Percentiles rank a stretch among this genome's conserved stretches.
These are phyloP conservation scores for Aspergillus sp. DNA, from an alignment of 2,329 filamentous ascomycete species.

Conservation along the genomic window DNA sequence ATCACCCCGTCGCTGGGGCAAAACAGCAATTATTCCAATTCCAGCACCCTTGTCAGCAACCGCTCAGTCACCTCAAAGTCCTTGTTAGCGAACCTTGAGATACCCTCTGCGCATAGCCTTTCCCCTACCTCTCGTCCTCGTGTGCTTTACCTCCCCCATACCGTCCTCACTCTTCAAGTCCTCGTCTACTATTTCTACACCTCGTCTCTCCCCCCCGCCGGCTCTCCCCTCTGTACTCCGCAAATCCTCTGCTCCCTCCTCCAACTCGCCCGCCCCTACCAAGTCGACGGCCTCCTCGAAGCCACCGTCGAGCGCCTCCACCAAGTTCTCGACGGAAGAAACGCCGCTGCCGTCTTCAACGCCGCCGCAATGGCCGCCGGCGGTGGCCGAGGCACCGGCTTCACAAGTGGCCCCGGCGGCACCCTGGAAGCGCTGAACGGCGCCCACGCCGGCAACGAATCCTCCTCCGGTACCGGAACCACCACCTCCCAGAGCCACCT, in stretches of 20 bases:
- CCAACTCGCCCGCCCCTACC: constrained; percentile 89
- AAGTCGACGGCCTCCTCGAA: constrained; percentile 88
- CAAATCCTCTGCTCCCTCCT: constrained; percentile 94
- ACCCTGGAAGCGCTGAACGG: constrained; percentile 47
- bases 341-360: constrained; percentile 96
- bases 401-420: constrained; percentile 56
- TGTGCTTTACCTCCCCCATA: constrained; percentile 90
- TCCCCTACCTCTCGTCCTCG: constrained; percentile 69
- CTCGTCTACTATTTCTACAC: constrained; percentile 94
- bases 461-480: background rate
- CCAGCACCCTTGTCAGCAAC: constrained; percentile 43
- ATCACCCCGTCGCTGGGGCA: constrained; percentile 65
- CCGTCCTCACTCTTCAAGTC: constrained; percentile 82
- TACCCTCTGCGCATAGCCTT: constrained; percentile 56
- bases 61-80: constrained; percentile 33
- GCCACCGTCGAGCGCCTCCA: constrained; percentile 90
- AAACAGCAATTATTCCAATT: constrained; percentile 44
- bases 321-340: constrained; percentile 83
- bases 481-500: constrained; percentile 31
- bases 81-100: constrained; percentile 48
- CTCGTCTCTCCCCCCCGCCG: constrained; percentile 75
- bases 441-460: constrained; percentile 28
- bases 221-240: constrained; percentile 80
- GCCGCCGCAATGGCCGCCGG: constrained; percentile 97
- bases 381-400: constrained; percentile 80